Percentiles rank a stretch among this genome's conserved stretches.
These are phyloP conservation scores for Plenodomus biglobosus DNA, from an alignment of 2,329 filamentous ascomycete genomes.

Conservation along the genomic window DNA sequence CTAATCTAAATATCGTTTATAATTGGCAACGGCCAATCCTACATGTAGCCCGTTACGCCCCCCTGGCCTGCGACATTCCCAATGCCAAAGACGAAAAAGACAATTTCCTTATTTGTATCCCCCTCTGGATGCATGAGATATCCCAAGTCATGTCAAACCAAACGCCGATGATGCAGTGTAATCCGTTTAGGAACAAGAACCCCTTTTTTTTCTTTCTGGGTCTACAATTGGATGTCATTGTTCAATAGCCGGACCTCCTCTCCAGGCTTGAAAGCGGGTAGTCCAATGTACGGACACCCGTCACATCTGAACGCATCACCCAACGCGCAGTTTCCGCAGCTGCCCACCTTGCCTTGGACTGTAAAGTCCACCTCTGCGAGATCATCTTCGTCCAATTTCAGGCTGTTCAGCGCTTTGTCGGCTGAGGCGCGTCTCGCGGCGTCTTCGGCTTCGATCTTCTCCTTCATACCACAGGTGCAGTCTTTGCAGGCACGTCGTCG, in stretches of 20 bases:
- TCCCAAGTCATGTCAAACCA: too few relatives aligned
- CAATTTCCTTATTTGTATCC: too few relatives aligned
- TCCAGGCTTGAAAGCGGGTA: slow-evolving; percentile 95
- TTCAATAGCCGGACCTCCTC: slow-evolving; percentile 90
- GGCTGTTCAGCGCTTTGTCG: slow-evolving; percentile 63
- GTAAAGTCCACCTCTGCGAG: slow-evolving; percentile 93
- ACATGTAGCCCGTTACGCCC: too few relatives aligned
- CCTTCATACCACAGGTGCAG: slow-evolving; percentile 90
- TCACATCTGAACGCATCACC: slow-evolving; percentile 75
- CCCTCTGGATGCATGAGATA: too few relatives aligned
- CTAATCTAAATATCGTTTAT: too few relatives aligned
- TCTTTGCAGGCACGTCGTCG: slow-evolving; percentile 95
- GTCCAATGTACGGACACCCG: slow-evolving; percentile 79
- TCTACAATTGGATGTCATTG: slow-evolving; percentile 77
- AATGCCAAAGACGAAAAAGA: too few relatives aligned
- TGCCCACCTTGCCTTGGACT: slow-evolving; percentile 93
- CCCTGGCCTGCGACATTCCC: too few relatives aligned
- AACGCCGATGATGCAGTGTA: background rate
- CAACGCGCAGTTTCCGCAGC: slow-evolving; percentile 89
- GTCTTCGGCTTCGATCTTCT: slow-evolving; percentile 85
- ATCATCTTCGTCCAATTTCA: slow-evolving; percentile 76
- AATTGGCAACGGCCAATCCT: too few relatives aligned
- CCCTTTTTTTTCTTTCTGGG: too few relatives aligned
- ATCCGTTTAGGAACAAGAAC: too few relatives aligned
- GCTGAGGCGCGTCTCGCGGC: slow-evolving; percentile 64